Evolutionary conservation across 139 green algal genomes (phyloP).

Genomic region (Haematococcus lacustris): DNA sequence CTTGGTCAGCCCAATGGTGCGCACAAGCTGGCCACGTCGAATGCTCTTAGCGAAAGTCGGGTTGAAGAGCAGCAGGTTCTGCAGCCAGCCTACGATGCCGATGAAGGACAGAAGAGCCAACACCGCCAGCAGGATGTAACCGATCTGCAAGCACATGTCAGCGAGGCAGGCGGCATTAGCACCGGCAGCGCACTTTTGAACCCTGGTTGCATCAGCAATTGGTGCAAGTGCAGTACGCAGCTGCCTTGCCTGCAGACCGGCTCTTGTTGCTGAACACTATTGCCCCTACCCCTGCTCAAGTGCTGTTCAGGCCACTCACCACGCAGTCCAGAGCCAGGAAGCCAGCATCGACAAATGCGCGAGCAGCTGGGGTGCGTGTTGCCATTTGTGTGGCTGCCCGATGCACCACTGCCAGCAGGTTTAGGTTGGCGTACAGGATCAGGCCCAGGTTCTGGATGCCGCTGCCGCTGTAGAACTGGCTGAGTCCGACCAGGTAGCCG

Average conservation of each 20-base stretch:
- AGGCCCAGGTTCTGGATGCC: constrained; percentile 23
- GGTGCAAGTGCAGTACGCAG: too few species aligned
- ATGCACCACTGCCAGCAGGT: constrained; percentile 13
- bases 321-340: constrained; percentile 9
- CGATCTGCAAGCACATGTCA: constrained; percentile 10
- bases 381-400: background rate
- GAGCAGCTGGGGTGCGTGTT: background rate
- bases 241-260: too few species aligned
- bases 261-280: too few species aligned
- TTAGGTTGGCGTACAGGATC: constrained; percentile 31
- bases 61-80: constrained; percentile 44
- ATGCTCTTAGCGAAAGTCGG: constrained; percentile 29
- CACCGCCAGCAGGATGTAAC: constrained; percentile 32
- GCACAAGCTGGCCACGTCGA: constrained; percentile 8
- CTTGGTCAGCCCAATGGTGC: constrained; percentile 1
- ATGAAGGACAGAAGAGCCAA: constrained; percentile 33
- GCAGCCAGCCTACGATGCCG: constrained; percentile 22
- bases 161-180: too few species aligned
- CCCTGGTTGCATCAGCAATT: too few species aligned
- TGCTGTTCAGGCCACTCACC: background rate
- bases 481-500: constrained; percentile 11
- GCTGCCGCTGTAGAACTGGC: constrained; percentile 13
- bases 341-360: constrained; percentile 20
- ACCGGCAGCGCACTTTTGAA: too few species aligned
- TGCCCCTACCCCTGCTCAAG: too few species aligned